A percentile compares a stretch with the other conserved stretches of the same genome.
Conservation (phyloP, 495 filamentous ascomycete genomes). For the Penicillium odoratum region DNA sequence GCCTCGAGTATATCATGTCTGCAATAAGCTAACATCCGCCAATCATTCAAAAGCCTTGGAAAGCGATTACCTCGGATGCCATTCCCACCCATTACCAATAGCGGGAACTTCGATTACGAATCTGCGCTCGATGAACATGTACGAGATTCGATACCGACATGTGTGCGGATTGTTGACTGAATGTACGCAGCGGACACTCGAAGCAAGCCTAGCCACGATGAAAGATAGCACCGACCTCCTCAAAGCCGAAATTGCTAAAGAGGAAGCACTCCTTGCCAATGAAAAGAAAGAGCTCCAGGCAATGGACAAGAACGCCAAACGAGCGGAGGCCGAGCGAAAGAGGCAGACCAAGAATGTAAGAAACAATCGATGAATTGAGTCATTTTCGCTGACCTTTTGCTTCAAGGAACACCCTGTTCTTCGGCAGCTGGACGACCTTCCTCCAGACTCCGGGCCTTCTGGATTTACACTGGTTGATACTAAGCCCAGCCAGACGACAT, state of each 20-base stretch:
- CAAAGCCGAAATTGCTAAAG: conserved; percentile 53
- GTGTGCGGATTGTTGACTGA: conserved; percentile 12
- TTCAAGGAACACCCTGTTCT: conserved; percentile 46
- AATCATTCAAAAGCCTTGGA: conserved; percentile 34
- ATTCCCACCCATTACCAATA: conserved; percentile 58
- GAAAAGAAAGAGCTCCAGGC: conserved; percentile 51
- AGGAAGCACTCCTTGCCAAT: conserved; percentile 50
- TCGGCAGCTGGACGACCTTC: conserved; percentile 31
- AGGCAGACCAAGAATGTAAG: conserved; percentile 48
- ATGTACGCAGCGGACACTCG: conserved; percentile 43
- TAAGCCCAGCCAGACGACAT: conserved; percentile 22
- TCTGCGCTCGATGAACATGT: conserved; percentile 59
- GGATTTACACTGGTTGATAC: conserved; percentile 30
- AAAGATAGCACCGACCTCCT: conserved; percentile 56
- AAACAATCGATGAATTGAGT: background rate
- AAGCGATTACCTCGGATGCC: conserved; percentile 56
- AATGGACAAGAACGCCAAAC: conserved; percentile 56
- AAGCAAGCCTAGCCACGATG: conserved; percentile 51
- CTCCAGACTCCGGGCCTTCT: conserved; percentile 19
- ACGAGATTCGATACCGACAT: conserved; percentile 11
- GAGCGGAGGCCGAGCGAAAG: conserved; percentile 46
- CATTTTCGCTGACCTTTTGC: conserved; percentile 2
- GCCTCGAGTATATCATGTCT: conserved; percentile 5
- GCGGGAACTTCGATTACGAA: conserved; percentile 61
- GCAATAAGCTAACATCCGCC: conserved; percentile 2